Percentiles rank a stretch among this genome's conserved stretches.
Evolutionary conservation across 495 filamentous ascomycete species (phyloP).

Genomic region (Daldinia vernicosa): DNA sequence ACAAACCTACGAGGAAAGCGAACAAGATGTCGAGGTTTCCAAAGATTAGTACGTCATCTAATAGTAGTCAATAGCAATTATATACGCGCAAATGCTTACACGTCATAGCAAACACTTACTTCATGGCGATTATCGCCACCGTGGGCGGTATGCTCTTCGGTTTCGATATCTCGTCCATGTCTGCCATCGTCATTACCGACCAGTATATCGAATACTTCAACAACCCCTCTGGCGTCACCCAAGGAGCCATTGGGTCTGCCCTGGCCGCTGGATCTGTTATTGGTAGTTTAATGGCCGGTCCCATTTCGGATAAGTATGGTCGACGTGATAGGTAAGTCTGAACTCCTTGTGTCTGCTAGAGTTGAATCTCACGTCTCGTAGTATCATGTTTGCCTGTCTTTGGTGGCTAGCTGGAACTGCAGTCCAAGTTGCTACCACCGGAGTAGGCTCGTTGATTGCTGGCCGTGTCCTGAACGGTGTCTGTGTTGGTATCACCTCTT

Average conservation of each 20-base stretch:
- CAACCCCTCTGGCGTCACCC: conserved; percentile 67
- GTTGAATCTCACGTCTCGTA: conserved; percentile 26
- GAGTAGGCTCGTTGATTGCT: conserved; percentile 70
- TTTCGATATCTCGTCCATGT: conserved; percentile 76
- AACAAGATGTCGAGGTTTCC: conserved; percentile 45
- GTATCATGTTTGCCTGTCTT: conserved; percentile 71
- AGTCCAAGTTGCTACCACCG: conserved; percentile 69
- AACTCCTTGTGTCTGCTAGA: background rate
- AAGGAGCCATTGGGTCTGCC: conserved; percentile 72
- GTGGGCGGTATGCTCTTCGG: conserved; percentile 70
- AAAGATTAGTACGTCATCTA: conserved; percentile 43
- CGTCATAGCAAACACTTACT: conserved; percentile 61
- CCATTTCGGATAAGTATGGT: conserved; percentile 71
- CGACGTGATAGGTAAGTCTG: conserved; percentile 60
- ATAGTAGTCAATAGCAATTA: background rate
- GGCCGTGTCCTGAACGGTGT: conserved; percentile 78
- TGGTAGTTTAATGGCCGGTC: conserved; percentile 70
- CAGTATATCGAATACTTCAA: conserved; percentile 75
- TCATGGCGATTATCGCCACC: conserved; percentile 69
- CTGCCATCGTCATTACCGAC: conserved; percentile 73
- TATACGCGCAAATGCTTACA: conserved; percentile 38
- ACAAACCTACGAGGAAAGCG: conserved; percentile 18
- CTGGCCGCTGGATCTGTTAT: conserved; percentile 74
- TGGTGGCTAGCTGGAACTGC: conserved; percentile 77
- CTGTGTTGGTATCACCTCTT: conserved; percentile 77